Evolutionary conservation across 2,329 filamentous ascomycete species (phyloP).

Genomic region (Colletotrichum tropicale): DNA sequence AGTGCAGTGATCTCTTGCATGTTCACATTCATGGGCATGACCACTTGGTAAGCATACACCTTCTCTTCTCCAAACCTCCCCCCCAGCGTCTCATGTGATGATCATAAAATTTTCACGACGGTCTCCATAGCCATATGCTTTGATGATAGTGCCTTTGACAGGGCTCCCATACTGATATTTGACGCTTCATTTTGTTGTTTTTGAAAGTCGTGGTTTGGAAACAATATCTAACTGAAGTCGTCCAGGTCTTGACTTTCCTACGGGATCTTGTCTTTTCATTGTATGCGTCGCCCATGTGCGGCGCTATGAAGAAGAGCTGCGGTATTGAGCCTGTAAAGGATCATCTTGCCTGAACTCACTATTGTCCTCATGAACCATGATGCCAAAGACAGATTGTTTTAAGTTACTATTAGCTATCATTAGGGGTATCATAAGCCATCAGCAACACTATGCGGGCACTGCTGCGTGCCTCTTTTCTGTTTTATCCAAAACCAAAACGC

Average conservation of each 20-base stretch:
- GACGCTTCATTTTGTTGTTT: slow-evolving; percentile 12
- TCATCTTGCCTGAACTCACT: neutral
- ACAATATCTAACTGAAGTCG: slow-evolving; percentile 13
- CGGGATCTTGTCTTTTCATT: neutral
- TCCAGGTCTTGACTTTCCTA: neutral
- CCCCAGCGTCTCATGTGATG: slow-evolving; percentile 19
- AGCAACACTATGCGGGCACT: neutral
- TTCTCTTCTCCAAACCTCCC: neutral
- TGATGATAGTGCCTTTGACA: slow-evolving; percentile 26
- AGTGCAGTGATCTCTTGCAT: neutral
- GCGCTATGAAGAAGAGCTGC: neutral
- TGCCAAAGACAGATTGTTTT: neutral
- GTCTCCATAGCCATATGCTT: slow-evolving; percentile 25
- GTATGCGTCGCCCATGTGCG: neutral
- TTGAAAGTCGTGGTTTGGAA: neutral
- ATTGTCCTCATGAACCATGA: neutral
- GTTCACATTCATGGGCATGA: neutral
- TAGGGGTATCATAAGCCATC: slow-evolving; percentile 1
- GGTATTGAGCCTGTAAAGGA: neutral
- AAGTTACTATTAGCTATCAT: neutral
- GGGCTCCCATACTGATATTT: slow-evolving; percentile 21
- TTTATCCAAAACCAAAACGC: neutral
- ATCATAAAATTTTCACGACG: slow-evolving; percentile 24
- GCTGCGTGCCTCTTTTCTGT: neutral
- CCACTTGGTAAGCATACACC: neutral